phyloP scores from a whole-genome alignment of 108 stramenopile species.

The Halocafeteria seosinensis region DNA sequence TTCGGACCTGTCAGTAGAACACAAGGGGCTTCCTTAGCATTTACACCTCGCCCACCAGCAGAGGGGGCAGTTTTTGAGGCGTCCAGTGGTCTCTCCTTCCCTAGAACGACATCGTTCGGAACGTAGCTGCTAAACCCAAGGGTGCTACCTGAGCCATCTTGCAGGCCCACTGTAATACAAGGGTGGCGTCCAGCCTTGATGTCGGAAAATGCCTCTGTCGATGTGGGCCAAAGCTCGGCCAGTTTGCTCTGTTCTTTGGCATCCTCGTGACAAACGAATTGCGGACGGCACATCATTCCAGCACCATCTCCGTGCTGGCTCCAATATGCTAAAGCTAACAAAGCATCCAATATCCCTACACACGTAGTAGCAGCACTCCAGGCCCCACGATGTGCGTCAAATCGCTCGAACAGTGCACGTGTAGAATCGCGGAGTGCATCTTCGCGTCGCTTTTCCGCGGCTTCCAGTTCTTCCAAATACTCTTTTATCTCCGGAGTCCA shows the following conservation, averaged over 20 bases:
- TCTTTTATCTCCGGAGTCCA: constrained; percentile 51
- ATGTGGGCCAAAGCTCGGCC: constrained; percentile 49
- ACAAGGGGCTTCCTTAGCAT: constrained; percentile 24
- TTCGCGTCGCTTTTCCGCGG: constrained; percentile 47
- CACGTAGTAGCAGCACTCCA: constrained; percentile 71
- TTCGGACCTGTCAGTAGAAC: constrained; percentile 86
- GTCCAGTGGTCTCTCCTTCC: too few species aligned
- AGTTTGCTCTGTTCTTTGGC: constrained; percentile 46
- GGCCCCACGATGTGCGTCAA: constrained; percentile 56
- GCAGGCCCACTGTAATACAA: constrained; percentile 48
- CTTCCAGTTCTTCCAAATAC: constrained; percentile 55
- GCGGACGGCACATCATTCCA: background rate
- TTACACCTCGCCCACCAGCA: constrained; percentile 2
- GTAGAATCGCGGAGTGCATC: constrained; percentile 70
- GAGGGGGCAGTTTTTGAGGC: constrained; percentile 7
- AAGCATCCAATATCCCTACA: constrained; percentile 71
- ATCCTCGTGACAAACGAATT: background rate
- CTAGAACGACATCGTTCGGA: constrained; percentile 64
- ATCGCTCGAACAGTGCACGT: constrained; percentile 76
- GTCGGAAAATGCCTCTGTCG: constrained; percentile 13
- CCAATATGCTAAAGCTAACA: constrained; percentile 58
- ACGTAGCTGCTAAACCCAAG: constrained; percentile 53
- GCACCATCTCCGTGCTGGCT: background rate
- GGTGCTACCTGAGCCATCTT: constrained; percentile 56
- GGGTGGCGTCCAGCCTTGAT: constrained; percentile 6